These are phyloP conservation scores for Rhexocercosporidium sp. DNA, from an alignment of 2,329 filamentous ascomycete genomes.

Conservation along the genomic window DNA sequence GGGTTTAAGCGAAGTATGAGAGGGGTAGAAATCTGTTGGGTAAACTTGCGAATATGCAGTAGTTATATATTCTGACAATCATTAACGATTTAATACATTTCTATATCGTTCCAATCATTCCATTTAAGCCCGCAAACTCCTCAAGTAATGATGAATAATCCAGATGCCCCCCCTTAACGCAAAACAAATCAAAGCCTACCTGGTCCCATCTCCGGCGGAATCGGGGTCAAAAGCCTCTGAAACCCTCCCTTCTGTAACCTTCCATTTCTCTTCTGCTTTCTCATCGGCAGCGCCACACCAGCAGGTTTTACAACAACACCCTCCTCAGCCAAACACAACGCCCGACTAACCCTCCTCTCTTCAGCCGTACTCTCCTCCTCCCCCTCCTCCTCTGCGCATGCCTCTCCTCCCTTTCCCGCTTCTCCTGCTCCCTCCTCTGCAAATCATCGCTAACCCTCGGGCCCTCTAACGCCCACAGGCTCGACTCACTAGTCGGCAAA, in stretches of 20 bases:
- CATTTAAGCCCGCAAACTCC: too few relatives aligned
- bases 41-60: too few relatives aligned
- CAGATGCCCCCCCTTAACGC: background rate
- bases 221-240: constrained; percentile 12
- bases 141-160: background rate
- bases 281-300: constrained; percentile 1
- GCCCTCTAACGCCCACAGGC: constrained; percentile 11
- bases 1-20: too few relatives aligned
- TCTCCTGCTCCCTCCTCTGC: background rate
- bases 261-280: background rate
- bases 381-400: background rate
- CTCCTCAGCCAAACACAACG: background rate
- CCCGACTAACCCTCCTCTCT: background rate
- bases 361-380: background rate
- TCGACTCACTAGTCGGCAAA: constrained; percentile 4
- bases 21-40: too few relatives aligned
- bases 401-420: background rate
- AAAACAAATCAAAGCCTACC: background rate
- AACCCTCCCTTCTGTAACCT: background rate
- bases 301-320: background rate
- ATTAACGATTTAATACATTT: too few relatives aligned
- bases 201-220: constrained; percentile 3
- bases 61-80: too few relatives aligned
- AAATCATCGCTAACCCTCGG: constrained; percentile 18
- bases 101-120: too few relatives aligned